Percentiles rank a stretch among this genome's conserved stretches.
Evolutionary conservation across 2,329 filamentous ascomycete genomes (phyloP).

Genomic region (Trichophyton simii): DNA sequence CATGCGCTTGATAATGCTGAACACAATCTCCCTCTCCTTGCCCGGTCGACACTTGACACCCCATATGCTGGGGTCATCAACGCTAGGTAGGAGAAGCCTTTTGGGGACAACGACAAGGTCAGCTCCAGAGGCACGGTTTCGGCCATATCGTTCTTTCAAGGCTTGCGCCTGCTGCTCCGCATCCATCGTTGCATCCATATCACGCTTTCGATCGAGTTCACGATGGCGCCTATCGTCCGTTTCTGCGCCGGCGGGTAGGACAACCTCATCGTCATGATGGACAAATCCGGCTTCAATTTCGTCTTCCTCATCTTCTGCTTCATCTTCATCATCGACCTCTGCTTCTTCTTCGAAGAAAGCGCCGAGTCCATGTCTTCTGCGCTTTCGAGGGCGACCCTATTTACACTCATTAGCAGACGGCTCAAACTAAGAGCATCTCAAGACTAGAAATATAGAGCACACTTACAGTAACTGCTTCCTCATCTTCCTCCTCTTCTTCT

Average conservation of each 20-base stretch:
- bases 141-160: constrained; percentile 76
- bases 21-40: constrained; percentile 85
- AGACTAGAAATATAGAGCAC: neutral
- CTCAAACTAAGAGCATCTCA: neutral
- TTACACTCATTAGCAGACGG: constrained; percentile 11
- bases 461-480: constrained; percentile 44
- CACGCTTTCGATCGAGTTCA: constrained; percentile 83
- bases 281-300: constrained; percentile 77
- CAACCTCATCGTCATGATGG: constrained; percentile 79
- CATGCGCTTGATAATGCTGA: constrained; percentile 75
- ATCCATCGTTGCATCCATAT: constrained; percentile 76
- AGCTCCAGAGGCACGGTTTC: constrained; percentile 53
- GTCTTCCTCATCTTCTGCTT: constrained; percentile 77
- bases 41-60: constrained; percentile 84
- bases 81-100: constrained; percentile 74
- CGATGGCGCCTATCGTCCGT: constrained; percentile 86
- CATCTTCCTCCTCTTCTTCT: constrained; percentile 46
- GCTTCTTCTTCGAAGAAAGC: constrained; percentile 96
- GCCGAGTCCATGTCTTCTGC: constrained; percentile 59
- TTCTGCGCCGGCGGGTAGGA: constrained; percentile 58
- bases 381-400: constrained; percentile 64
- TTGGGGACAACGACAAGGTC: constrained; percentile 72
- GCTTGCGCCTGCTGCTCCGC: constrained; percentile 86
- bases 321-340: constrained; percentile 88
- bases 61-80: constrained; percentile 94